phyloP scores from a whole-genome alignment of 192 early-diverging fungal species.

The Backusella mclennaniae region DNA sequence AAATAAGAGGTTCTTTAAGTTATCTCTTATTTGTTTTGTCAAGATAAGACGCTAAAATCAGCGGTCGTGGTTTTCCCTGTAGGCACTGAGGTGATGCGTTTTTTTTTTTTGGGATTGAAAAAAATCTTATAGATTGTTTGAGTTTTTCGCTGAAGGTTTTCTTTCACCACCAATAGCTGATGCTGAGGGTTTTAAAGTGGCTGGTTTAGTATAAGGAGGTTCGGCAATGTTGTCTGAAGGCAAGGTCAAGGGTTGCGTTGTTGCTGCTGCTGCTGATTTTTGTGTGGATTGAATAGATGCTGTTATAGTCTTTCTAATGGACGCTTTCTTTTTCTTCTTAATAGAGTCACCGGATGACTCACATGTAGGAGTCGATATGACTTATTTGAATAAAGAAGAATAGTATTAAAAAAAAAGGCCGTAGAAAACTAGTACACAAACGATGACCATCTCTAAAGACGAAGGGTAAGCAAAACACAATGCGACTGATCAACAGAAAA shows the following conservation, averaged over 20 bases:
- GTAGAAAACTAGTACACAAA: neutral
- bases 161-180: neutral
- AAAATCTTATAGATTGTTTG: neutral
- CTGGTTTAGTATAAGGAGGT: neutral
- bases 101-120: neutral
- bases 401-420: neutral
- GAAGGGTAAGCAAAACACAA: neutral
- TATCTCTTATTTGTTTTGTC: constrained; percentile 11
- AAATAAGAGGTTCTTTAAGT: neutral
- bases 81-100: neutral
- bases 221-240: neutral
- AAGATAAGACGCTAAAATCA: constrained; percentile 2
- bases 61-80: neutral
- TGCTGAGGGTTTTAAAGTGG: neutral
- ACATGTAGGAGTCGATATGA: neutral
- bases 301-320: neutral
- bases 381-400: neutral
- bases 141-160: neutral
- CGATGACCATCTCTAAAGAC: neutral
- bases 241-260: neutral
- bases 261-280: neutral
- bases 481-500: neutral
- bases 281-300: neutral
- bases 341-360: neutral
- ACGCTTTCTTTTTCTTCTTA: neutral